Conservation (phyloP, 805 yeast genomes). For the Wickerhamia fluorescens region DNA sequence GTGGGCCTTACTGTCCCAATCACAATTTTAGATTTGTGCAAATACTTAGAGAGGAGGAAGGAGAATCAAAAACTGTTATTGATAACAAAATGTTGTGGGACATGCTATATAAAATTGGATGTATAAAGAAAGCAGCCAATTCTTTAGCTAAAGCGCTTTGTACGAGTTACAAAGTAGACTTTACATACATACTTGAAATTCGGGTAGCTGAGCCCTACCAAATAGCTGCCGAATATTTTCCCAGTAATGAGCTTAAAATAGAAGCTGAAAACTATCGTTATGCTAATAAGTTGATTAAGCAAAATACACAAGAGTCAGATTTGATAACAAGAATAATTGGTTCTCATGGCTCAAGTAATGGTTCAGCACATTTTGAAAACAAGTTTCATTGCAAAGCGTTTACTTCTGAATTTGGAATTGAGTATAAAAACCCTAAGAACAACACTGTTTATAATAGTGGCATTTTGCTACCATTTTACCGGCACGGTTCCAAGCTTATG, state of each 20-base stretch:
- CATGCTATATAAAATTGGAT: slow-evolving; percentile 26
- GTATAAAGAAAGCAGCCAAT: slow-evolving; percentile 38
- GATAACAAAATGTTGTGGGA: slow-evolving; percentile 29
- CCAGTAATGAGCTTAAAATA: slow-evolving; percentile 34
- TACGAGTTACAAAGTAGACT: slow-evolving; percentile 27
- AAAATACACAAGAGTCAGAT: slow-evolving; percentile 16
- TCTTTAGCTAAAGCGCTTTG: slow-evolving; percentile 31
- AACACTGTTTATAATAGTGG: slow-evolving; percentile 39
- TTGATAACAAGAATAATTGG: slow-evolving; percentile 43
- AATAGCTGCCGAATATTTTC: slow-evolving; percentile 37
- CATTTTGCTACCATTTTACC: slow-evolving; percentile 45
- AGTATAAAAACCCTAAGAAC: slow-evolving; percentile 25
- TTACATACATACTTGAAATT: slow-evolving; percentile 47
- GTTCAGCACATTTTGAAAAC: slow-evolving; percentile 24
- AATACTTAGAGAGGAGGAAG: slow-evolving; percentile 4
- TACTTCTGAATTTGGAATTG: slow-evolving; percentile 46
- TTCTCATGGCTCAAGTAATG: slow-evolving; percentile 19
- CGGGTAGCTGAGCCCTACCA: slow-evolving; percentile 41
- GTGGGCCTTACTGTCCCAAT: slow-evolving; percentile 50
- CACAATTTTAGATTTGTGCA: slow-evolving; percentile 38
- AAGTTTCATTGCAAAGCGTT: slow-evolving; percentile 39
- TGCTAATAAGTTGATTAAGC: slow-evolving; percentile 28
- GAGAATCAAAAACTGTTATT: slow-evolving; percentile 4
- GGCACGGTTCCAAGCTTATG: slow-evolving; percentile 37
- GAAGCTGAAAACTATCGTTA: slow-evolving; percentile 38